phyloP scores from a whole-genome alignment of 164 flowering plant genomes.

The Nelumbo lutea region DNA sequence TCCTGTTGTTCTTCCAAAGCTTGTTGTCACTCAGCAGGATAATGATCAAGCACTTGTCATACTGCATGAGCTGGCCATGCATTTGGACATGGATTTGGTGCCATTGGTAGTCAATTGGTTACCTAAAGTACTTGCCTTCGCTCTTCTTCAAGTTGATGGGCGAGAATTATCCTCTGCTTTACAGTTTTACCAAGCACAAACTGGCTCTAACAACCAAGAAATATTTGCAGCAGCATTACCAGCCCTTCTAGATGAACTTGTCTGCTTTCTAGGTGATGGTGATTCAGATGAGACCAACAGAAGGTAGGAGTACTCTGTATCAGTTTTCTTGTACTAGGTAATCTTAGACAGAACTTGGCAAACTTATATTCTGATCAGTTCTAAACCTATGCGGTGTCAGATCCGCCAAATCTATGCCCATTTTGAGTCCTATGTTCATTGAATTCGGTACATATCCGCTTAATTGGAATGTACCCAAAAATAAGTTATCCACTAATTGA shows the following conservation, averaged over 20 bases:
- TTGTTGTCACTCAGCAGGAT: constrained; percentile 62
- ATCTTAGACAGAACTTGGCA: background rate
- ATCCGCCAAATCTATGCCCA: too few species aligned
- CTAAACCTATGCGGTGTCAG: too few species aligned
- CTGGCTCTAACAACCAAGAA: constrained; percentile 80
- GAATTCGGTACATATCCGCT: too few species aligned
- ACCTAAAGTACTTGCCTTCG: constrained; percentile 95
- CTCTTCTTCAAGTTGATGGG: constrained; percentile 67
- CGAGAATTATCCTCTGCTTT: constrained; percentile 52
- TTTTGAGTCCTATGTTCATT: too few species aligned
- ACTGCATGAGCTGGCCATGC: constrained; percentile 68
- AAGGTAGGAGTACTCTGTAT: constrained; percentile 43
- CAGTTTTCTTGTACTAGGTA: background rate
- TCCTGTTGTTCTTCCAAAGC: constrained; percentile 95
- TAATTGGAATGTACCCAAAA: too few species aligned
- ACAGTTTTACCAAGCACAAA: constrained; percentile 81
- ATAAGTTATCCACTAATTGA: too few species aligned
- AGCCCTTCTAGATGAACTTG: constrained; percentile 91
- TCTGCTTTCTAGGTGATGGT: constrained; percentile 69
- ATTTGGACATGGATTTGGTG: constrained; percentile 64
- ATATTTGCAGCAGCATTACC: constrained; percentile 97
- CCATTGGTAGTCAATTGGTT: constrained; percentile 72
- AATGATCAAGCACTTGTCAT: constrained; percentile 48
- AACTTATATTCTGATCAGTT: too few species aligned
- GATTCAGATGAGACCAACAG: constrained; percentile 47